phyloP scores from a whole-genome alignment of 257 asterid genomes.

The Dorcoceras hygrometricum region DNA sequence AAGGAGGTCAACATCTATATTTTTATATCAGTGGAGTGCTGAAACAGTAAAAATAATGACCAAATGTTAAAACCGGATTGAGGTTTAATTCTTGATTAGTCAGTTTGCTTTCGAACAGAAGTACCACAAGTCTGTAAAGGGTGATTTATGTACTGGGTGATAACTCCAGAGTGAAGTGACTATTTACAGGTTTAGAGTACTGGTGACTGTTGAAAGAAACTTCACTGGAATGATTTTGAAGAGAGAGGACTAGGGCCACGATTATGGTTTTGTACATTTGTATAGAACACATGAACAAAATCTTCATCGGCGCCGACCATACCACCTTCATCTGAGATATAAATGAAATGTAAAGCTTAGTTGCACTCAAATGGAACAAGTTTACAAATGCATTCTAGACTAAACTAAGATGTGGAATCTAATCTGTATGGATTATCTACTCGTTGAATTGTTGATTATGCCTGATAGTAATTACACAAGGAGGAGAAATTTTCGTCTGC shows the following conservation, averaged over 20 bases:
- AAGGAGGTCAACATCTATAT: neutral
- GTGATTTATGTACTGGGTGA: neutral
- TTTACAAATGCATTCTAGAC: neutral
- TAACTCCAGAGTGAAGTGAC: neutral
- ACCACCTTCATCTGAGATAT: neutral
- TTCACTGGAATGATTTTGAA: neutral
- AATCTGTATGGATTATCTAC: neutral
- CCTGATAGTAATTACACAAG: neutral
- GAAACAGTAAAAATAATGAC: neutral
- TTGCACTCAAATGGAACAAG: neutral
- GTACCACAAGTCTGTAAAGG: neutral
- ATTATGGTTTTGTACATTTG: neutral
- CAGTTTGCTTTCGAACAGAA: neutral
- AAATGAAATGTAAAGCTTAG: neutral
- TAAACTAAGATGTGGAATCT: neutral
- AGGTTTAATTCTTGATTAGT: neutral
- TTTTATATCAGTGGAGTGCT: neutral
- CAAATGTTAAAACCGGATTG: neutral
- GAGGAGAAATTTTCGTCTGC: neutral
- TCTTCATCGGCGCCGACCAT: neutral
- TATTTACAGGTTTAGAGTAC: neutral
- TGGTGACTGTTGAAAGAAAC: neutral
- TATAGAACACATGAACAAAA: neutral
- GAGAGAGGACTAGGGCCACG: neutral
- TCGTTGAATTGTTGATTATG: neutral